Evolutionary conservation across 257 asterid genomes (phyloP), one percentile per base, ranked within the genome.

Genomic region (Fraxinus anomala): DNA sequence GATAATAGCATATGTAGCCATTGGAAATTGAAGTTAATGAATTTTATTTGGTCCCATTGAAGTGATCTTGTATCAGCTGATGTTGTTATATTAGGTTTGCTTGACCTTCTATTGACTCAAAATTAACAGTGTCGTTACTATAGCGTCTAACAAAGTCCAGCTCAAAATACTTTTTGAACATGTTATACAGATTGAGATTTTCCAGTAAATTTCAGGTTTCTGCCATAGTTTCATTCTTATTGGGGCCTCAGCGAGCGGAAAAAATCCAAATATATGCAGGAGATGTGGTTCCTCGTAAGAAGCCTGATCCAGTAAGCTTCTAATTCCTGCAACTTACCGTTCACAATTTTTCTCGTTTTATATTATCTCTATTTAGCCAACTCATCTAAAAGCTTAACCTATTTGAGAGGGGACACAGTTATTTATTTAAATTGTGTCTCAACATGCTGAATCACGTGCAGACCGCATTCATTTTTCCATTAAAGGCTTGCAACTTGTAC

Each of bases 221-320:
- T 68, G 99, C 99, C 17, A 96, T 94, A 87, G 99, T 94, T 82
- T 92, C 96, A 1, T 91, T 75, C 89, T 88, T 94, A 86, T 82
- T 94, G 81, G 97, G 97, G 78, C 92, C 97, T 28, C 85, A 88
- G 47, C 79, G 96, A 71, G 99, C 97, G 5, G 92, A 87, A 78
- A 88, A 94, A 78, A 94, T 94, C 72, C 96, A 85, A 86, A 94
- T 94, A 79, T 94, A 33, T 76, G 99, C 99, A 14, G 97, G 99
- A 67, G 97, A 94, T 84, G 97, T 92, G 82, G 99, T 94, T 84
- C 97, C 97, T 69, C 92, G 92, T 12, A 94, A 94, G 90, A 94
- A 94, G 82, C 99, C 99, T 26, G 99, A 94, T 84, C 99, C 99
- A 9, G 99, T 94, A 89, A 86, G 80, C 79, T 69, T 72, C 86